Evolutionary conservation across 2,329 filamentous ascomycete genomes (phyloP).

Genomic region (Falciphora oryzae): DNA sequence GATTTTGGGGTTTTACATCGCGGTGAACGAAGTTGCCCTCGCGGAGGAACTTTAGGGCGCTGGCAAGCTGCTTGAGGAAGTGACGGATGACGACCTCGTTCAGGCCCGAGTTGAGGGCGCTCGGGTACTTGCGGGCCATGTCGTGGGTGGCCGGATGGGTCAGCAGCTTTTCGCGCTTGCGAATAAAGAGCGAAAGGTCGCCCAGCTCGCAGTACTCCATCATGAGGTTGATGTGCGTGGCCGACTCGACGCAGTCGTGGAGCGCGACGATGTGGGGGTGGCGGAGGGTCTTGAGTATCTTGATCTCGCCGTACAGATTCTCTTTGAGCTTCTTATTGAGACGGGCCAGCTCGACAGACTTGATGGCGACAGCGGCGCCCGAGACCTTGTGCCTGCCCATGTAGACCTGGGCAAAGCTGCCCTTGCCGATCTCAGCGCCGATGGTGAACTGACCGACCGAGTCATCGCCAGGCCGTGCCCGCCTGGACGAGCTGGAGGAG

Average conservation of each 20-base stretch:
- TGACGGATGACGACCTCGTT: slow-evolving; percentile 96
- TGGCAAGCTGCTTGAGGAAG: slow-evolving; percentile 91
- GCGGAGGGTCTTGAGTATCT: slow-evolving; percentile 87
- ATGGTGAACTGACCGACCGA: slow-evolving; percentile 19
- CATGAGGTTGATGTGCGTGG: slow-evolving; percentile 86
- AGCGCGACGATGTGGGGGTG: slow-evolving; percentile 97
- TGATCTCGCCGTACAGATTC: slow-evolving; percentile 91
- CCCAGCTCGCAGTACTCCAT: slow-evolving; percentile 99
- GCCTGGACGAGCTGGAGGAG: slow-evolving; percentile 1
- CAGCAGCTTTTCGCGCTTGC: slow-evolving; percentile 76
- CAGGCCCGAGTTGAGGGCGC: slow-evolving; percentile 73
- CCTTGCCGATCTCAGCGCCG: slow-evolving; percentile 76
- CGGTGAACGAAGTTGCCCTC: slow-evolving; percentile 86
- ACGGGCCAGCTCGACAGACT: slow-evolving; percentile 86
- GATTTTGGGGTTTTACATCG: slow-evolving; percentile 95
- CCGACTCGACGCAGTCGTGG: slow-evolving; percentile 86
- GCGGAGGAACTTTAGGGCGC: slow-evolving; percentile 83
- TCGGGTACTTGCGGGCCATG: slow-evolving; percentile 91
- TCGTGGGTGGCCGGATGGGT: slow-evolving; percentile 78
- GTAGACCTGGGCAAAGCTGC: slow-evolving; percentile 96
- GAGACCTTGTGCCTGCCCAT: slow-evolving; percentile 80
- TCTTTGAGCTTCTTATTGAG: slow-evolving; percentile 95
- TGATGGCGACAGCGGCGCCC: slow-evolving; percentile 84
- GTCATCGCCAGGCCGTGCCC: slow-evolving; percentile 14
- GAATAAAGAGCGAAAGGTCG: slow-evolving; percentile 92